phyloP scores from a whole-genome alignment of 2,329 filamentous ascomycete species.

The Westerdykella sp. region DNA sequence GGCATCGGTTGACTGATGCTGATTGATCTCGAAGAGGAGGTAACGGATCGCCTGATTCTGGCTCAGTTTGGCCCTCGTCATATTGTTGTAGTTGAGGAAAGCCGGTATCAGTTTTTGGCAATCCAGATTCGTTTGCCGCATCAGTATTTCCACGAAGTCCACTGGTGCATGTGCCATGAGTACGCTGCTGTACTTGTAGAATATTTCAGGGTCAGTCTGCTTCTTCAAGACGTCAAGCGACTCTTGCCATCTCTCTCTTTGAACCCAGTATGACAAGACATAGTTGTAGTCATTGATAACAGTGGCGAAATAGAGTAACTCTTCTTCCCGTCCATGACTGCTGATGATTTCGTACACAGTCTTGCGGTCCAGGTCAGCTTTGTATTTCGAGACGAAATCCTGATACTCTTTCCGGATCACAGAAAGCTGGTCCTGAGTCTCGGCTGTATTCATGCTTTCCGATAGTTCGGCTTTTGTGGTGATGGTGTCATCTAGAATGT shows the following conservation, averaged over 20 bases:
- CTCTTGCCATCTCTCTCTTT: constrained; percentile 85
- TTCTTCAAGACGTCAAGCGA: constrained; percentile 84
- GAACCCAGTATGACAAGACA: constrained; percentile 93
- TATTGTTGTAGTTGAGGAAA: constrained; percentile 86
- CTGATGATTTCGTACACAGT: constrained; percentile 95
- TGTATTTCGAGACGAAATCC: constrained; percentile 80
- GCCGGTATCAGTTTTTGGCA: constrained; percentile 87
- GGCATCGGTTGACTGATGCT: constrained; percentile 70
- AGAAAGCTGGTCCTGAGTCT: constrained; percentile 66
- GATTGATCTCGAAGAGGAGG: constrained; percentile 86
- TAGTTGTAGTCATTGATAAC: constrained; percentile 89
- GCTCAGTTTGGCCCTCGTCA: constrained; percentile 58
- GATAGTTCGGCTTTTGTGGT: constrained; percentile 78
- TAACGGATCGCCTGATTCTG: constrained; percentile 89
- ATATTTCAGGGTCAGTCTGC: constrained; percentile 86
- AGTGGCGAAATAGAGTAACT: constrained; percentile 85
- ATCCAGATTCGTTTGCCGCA: constrained; percentile 81
- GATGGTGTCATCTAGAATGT: constrained; percentile 88
- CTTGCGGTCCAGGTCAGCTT: constrained; percentile 78
- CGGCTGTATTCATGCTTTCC: constrained; percentile 62
- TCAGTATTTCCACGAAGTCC: constrained; percentile 89
- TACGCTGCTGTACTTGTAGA: constrained; percentile 96
- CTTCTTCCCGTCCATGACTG: constrained; percentile 88
- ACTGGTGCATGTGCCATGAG: constrained; percentile 82
- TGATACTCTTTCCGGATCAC: constrained; percentile 72